These are phyloP conservation scores for Leccinellum luteum DNA, from an alignment of 768 basidiomycete genomes.

Conservation along the genomic window DNA sequence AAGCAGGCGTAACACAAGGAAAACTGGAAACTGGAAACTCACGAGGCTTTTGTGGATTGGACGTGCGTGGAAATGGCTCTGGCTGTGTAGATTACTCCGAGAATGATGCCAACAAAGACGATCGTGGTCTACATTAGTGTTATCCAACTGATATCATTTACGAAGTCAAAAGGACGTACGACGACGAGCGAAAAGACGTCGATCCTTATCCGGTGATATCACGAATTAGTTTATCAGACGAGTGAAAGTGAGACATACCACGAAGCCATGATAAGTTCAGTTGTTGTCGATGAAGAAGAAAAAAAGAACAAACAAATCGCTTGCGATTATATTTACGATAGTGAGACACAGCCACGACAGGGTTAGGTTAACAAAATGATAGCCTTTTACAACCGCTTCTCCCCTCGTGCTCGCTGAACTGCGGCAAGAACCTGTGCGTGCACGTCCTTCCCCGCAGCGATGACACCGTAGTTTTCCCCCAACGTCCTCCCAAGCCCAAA, in stretches of 20 bases:
- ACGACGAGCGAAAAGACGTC: slow-evolving; percentile 17
- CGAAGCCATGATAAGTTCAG: slow-evolving; percentile 9
- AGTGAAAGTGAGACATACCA: slow-evolving; percentile 3
- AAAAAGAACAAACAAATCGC: background rate
- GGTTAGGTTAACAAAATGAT: too few relatives aligned
- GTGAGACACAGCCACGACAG: background rate
- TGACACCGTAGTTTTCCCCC: slow-evolving; percentile 82
- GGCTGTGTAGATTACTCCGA: slow-evolving; percentile 39
- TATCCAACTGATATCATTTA: background rate
- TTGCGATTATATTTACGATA: background rate
- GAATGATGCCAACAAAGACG: slow-evolving; percentile 45
- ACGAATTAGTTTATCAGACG: background rate
- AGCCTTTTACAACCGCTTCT: slow-evolving; percentile 10
- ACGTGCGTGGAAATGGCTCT: slow-evolving; percentile 41
- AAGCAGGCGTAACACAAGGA: background rate
- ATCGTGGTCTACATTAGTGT: slow-evolving; percentile 40
- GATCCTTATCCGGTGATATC: slow-evolving; percentile 5
- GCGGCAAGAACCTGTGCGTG: slow-evolving; percentile 72
- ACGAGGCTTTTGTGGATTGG: slow-evolving; percentile 55
- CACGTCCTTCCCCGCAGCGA: slow-evolving; percentile 74
- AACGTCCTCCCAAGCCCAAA: slow-evolving; percentile 87
- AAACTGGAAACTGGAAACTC: slow-evolving; percentile 22
- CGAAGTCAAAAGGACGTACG: slow-evolving; percentile 1
- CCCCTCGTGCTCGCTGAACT: slow-evolving; percentile 55
- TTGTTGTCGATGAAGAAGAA: background rate